Evolutionary conservation across 495 filamentous ascomycete genomes (phyloP), one percentile per base, ranked within the genome.

Genomic region (Pyronema omphalodes): DNA sequence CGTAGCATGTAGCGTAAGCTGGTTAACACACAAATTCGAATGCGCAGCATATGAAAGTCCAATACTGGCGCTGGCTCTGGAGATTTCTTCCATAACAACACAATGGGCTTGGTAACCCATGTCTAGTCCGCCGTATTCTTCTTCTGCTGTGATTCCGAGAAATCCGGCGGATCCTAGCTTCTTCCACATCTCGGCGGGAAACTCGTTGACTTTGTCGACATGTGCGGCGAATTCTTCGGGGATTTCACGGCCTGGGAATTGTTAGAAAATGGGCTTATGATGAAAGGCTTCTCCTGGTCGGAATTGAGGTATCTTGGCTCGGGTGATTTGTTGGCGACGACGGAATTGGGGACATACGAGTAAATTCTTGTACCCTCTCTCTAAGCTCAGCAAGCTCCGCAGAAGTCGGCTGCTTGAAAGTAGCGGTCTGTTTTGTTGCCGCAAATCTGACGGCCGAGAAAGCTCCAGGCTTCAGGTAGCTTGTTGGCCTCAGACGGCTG

Each of bases 31-130:
- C 33, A 98, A 76, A 67, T 98, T 93, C 8, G 84, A 91, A 70
- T 98, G 91, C 14, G 93, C 91, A 12, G 91, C 91, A 66, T 98
- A 98, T 37, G 84, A 83, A 6, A 98, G 77, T 6, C 80, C 91
- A 57, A 98, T 89, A 59, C 85, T 91, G 40, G 88, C 88, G 72
- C 68, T 72, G 47, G 70, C 72, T 12, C 74, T 68, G 7, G 74
- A 76, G 48, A 80, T 61, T 71, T 96, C 91, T 66, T 98, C 91
- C 83, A 98, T 88, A 8, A 95, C 86, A 4, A 93, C 72, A 66
- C 88, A 95, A 64, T 98, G 91, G 33, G 93, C 93, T 67, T 98
- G 93, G 69, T 98, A 98, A 37, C 91, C 91, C 77, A 96, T 80
- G 3, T 75, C 84, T 51, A 96, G 67, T 3, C 91, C 91, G 40